Conservation (phyloP, 208 protist species). For the Leishmania martiniquensis region DNA sequence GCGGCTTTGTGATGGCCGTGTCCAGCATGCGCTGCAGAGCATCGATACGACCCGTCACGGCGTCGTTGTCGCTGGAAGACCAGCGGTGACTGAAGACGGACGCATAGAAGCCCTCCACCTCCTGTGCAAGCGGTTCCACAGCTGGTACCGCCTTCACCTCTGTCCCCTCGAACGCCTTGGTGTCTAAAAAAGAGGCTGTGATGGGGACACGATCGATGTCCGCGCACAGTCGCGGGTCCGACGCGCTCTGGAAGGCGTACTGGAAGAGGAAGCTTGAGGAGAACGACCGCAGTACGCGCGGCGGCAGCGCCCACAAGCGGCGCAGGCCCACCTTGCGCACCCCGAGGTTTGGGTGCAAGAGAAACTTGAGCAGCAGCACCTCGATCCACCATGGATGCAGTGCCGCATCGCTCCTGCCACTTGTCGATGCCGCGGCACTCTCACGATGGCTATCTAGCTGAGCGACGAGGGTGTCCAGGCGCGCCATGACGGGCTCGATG, state of each 20-base stretch:
- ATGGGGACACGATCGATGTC: conserved; percentile 77
- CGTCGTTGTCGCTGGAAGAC: conserved; percentile 5
- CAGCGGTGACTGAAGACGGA: conserved; percentile 44
- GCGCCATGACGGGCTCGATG: conserved; percentile 67
- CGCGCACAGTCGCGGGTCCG: conserved; percentile 71
- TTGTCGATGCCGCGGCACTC: not conserved
- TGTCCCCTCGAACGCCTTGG: conserved; percentile 69
- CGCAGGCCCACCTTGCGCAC: conserved; percentile 75
- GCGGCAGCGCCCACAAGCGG: conserved; percentile 60
- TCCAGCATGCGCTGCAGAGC: conserved; percentile 48
- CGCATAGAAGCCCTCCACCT: conserved; percentile 80
- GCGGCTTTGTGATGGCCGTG: conserved; percentile 38
- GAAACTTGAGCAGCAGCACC: conserved; percentile 80
- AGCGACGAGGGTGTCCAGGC: conserved; percentile 67
- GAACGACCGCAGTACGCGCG: conserved; percentile 47
- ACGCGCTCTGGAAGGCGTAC: conserved; percentile 47
- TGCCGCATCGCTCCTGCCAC: conserved; percentile 5
- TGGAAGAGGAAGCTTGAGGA: conserved; percentile 66
- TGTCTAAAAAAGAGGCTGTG: conserved; percentile 57
- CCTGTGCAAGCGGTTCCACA: conserved; percentile 48
- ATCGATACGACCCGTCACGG: conserved; percentile 32
- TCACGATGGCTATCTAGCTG: conserved; percentile 30
- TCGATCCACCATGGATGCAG: conserved; percentile 75
- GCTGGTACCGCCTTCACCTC: conserved; percentile 51
- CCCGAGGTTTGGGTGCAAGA: conserved; percentile 80